Base-by-base conservation (phyloP, 2,329 filamentous ascomycete species). In the Colletotrichum orbiculare region DNA sequence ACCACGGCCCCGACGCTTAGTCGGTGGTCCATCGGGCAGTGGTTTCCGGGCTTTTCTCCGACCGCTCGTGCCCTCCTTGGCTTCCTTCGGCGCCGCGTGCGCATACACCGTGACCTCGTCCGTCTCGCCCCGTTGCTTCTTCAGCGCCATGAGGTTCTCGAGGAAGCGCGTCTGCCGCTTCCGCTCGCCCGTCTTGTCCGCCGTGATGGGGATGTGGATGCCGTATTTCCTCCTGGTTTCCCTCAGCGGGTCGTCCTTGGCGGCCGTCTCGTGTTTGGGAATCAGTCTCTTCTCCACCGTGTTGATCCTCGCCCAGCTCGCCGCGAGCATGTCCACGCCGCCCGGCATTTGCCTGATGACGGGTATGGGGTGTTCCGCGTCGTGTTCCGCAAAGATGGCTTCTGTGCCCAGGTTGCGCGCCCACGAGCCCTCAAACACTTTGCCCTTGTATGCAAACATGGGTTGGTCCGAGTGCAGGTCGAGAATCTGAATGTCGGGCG, bases 371-470 rank as follows among this genome's bases (percentile, higher is more conserved):
- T 74, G 71, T 60, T 77, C 69, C 7, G 73, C 67, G 67, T 83
- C 78, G 55, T 82, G 85, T 13, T 77, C 78, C 1, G 83, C 84
- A 71, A 97, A 90, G 46, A 97, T 86, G 68, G 94, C 81, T 70
- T 96, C 93, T 0, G 94, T 97, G 41, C 95, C 95, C 47, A 97
- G 87, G 65, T 93, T 91, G 67, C 92, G 88, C 10, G 88, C 86
- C 95, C 95, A 98, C 49, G 87, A 81, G 69, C 93, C 95, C 68
- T 88, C 89, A 74, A 94, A 96, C 25, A 96, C 81, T 67, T 90
- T 87, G 37, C 91, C 91, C 63, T 90, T 86, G 77, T 96, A 96
- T 25, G 91, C 91, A 64, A 97, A 84, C 35, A 97, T 81, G 0
- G 95, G 95, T 53, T 91, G 90, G 2, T 79, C 73, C 1, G 90